Conservation (phyloP, 805 yeast genomes). For the Metschnikowia peoriensis region DNA sequence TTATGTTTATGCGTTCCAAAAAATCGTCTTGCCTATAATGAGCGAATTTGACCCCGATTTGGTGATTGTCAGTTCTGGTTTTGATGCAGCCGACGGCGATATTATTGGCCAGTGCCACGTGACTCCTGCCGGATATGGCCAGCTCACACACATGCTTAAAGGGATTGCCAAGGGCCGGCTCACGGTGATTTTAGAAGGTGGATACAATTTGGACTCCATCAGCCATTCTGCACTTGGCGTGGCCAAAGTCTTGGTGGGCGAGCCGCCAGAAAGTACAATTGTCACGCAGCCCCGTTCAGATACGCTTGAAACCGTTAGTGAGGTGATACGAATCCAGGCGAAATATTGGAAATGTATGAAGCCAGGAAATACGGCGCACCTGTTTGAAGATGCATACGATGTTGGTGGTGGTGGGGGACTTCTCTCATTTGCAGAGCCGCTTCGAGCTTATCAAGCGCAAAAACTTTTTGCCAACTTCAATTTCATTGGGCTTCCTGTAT, state of each 20-base stretch:
- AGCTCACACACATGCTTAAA: constrained; percentile 90
- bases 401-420: constrained; percentile 19
- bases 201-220: constrained; percentile 89
- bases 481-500: constrained; percentile 69
- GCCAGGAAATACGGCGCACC: constrained; percentile 54
- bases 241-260: constrained; percentile 87
- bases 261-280: constrained; percentile 82
- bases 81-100: constrained; percentile 99
- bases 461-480: constrained; percentile 52
- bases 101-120: constrained; percentile 96
- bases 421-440: constrained; percentile 65
- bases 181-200: constrained; percentile 93
- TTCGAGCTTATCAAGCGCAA: constrained; percentile 67
- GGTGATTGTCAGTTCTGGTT: constrained; percentile 90
- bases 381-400: constrained; percentile 41
- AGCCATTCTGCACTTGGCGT: constrained; percentile 90
- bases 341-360: constrained; percentile 83
- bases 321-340: constrained; percentile 77
- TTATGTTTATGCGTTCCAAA: constrained; percentile 85
- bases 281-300: constrained; percentile 67
- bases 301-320: constrained; percentile 76
- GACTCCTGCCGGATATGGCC: constrained; percentile 93
- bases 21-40: constrained; percentile 83
- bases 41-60: constrained; percentile 90
- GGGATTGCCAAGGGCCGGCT: constrained; percentile 84